Conservation (phyloP, 2,329 filamentous ascomycete species). For the Aspergillus persii region DNA sequence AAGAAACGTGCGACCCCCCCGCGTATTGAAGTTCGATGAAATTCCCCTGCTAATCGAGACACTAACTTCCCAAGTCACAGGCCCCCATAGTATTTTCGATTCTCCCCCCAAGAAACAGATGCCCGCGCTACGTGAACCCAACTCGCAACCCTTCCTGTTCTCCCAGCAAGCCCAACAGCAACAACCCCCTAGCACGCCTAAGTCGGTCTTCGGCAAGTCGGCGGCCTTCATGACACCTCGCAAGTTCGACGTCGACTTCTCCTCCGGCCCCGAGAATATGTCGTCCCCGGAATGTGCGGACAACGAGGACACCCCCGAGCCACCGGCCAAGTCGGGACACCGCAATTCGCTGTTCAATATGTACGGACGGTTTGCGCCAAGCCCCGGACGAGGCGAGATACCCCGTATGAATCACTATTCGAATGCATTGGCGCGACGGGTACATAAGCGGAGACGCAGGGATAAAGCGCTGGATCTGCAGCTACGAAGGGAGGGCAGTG, state of each 20-base stretch:
- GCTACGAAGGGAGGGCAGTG: constrained; percentile 33
- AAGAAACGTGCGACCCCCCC: constrained; percentile 43
- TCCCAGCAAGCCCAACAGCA: constrained; percentile 37
- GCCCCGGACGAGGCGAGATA: constrained; percentile 65
- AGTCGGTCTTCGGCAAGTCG: constrained; percentile 34
- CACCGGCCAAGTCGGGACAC: constrained; percentile 31
- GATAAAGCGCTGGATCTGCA: constrained; percentile 47
- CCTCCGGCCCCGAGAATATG: constrained; percentile 47
- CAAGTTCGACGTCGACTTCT: constrained; percentile 48
- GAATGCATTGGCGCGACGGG: constrained; percentile 44
- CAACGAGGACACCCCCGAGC: constrained; percentile 50
- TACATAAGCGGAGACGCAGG: constrained; percentile 51
- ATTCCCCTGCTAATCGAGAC: background rate
- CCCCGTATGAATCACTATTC: constrained; percentile 49
- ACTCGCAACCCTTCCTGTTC: constrained; percentile 52
- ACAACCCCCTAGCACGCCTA: constrained; percentile 30
- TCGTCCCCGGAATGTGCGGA: constrained; percentile 47
- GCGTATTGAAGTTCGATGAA: background rate
- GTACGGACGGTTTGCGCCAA: constrained; percentile 45
- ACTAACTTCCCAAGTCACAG: constrained; percentile 20
- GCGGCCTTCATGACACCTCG: constrained; percentile 51
- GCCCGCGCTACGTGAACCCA: constrained; percentile 49
- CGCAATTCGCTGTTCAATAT: constrained; percentile 42
- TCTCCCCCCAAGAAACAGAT: constrained; percentile 50
- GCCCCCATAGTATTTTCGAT: constrained; percentile 41